Evolutionary conservation across 495 filamentous ascomycete species (phyloP), one percentile per base, ranked within the genome.

Genomic region (Penicillium crystallinum): DNA sequence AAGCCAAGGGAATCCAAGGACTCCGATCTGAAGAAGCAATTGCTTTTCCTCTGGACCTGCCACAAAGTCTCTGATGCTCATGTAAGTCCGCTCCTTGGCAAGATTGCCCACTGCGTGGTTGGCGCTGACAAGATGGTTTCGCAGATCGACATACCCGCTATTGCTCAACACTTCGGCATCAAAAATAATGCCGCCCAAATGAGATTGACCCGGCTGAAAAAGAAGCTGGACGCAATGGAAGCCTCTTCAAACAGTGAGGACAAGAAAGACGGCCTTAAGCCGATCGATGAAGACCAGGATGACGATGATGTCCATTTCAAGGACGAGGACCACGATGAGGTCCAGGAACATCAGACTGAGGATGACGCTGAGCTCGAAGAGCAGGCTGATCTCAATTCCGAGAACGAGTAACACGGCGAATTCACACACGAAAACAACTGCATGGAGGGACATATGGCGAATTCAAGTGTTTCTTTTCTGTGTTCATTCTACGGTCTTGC

Each of bases 181-280:
- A 41, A 22, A 18, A 12, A 21, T 37, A 40, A 23, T 17, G 37
- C 37, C 29, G 37, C 47, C 0, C 18, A 8, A 2, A 41, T 41
- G 36, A 38, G 47, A 8, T 41, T 25, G 3, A 4, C 18, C 0
- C 47, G 47, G 8, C 47, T 50, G 15, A 42, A 38, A 18, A 33
- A 31, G 27, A 50, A 50, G 27, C 17, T 50, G n/a, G 47, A 50
- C 0, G 37, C 18, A 11, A 50, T 50, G 47, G 47, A 50, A n/a
- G 23, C 31, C 19, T 50, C 49, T n/a, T 1, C 33, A 35, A 15
- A 15, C 33, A 15, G 14, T 14, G 33, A 15, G 12, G 12, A 35
- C 33, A 35, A 35, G 12, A 35, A 2, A 3, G 2, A n/a, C 6
- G 33, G 15, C 38, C 35, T 34, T 22, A 53, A 56, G 30, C 2